Evolutionary conservation across 2,329 filamentous ascomycete species (phyloP), one percentile per base, ranked within the genome.

Genomic region (Fusarium humuli): DNA sequence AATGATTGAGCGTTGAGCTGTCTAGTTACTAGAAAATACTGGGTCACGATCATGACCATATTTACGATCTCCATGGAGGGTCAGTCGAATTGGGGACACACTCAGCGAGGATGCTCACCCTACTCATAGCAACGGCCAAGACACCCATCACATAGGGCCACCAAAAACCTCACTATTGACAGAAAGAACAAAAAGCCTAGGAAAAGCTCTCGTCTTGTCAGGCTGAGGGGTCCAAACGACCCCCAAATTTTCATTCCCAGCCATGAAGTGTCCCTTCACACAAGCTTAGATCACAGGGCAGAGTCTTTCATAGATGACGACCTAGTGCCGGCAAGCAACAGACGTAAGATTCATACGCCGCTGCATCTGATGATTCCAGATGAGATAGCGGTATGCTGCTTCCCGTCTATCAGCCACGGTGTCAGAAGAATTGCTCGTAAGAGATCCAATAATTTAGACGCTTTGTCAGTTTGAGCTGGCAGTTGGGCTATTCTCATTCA

Each of bases 291-390:
- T 27, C 27, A 27, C 11, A 27, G 29, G 12, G 29, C 29, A 29
- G 29, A 29, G 6, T 30, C 6, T 30, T 30, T 11, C 29, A 30
- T 13, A 13, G 6, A 7, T 14, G 13, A 30, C 6, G 12, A 30
- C 13, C 12, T 14, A 6, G 12, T 14, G 14, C 2, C 13, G 29
- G 32, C 5, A 37, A 37, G 9, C 16, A n/a, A n/a, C n/a, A n/a
- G 7, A n/a, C 34, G 23, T 23, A 37, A 37, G 9, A 37, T 10
- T 7, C 34, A 37, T 37, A 37, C 1, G 18, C 3, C 34, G 18
- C 0, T n/a, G 0, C 34, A 37, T 37, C 10, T n/a, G 0, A 0
- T n/a, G 18, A 12, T 10, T n/a, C 10, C 3, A 0, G 18, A 37
- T 37, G 10, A 0, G 6, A 12, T n/a, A 4, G 34, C 18, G 34